Evolutionary conservation across 2,329 filamentous ascomycete genomes (phyloP).

Genomic region (Pyrenophora graminea): DNA sequence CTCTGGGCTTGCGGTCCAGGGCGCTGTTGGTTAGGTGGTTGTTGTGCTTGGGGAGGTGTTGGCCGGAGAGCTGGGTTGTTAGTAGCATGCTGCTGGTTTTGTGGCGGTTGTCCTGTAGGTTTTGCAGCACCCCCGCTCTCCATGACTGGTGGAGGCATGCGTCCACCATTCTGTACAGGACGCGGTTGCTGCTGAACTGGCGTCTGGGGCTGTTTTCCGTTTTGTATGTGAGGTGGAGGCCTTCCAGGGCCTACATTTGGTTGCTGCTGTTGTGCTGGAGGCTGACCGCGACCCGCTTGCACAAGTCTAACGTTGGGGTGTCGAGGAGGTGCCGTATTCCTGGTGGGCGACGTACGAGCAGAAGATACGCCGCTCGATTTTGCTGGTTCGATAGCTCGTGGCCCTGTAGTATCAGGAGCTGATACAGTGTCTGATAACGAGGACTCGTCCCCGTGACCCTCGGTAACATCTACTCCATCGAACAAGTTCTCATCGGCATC

Average conservation of each 20-base stretch:
- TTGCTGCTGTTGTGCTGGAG: slow-evolving; percentile 32
- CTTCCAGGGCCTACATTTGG: slow-evolving; percentile 28
- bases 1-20: slow-evolving; percentile 17
- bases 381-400: slow-evolving; percentile 17
- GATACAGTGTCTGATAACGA: slow-evolving; percentile 33
- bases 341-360: slow-evolving; percentile 27
- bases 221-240: slow-evolving; percentile 24
- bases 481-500: slow-evolving; percentile 60
- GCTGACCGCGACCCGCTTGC: slow-evolving; percentile 28
- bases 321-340: slow-evolving; percentile 25
- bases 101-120: slow-evolving; percentile 26
- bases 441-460: slow-evolving; percentile 67
- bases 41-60: slow-evolving; percentile 33
- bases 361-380: slow-evolving; percentile 24
- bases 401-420: slow-evolving; percentile 18
- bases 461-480: slow-evolving; percentile 61
- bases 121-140: slow-evolving; percentile 27
- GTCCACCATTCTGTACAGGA: slow-evolving; percentile 26
- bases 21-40: slow-evolving; percentile 19
- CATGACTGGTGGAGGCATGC: slow-evolving; percentile 27
- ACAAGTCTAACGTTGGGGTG: slow-evolving; percentile 29
- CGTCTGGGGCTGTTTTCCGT: slow-evolving; percentile 38
- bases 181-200: slow-evolving; percentile 30
- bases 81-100: slow-evolving; percentile 19
- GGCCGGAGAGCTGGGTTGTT: slow-evolving; percentile 31